phyloP scores from a whole-genome alignment of 2,329 filamentous ascomycete species.

The Daldinia sp. region DNA sequence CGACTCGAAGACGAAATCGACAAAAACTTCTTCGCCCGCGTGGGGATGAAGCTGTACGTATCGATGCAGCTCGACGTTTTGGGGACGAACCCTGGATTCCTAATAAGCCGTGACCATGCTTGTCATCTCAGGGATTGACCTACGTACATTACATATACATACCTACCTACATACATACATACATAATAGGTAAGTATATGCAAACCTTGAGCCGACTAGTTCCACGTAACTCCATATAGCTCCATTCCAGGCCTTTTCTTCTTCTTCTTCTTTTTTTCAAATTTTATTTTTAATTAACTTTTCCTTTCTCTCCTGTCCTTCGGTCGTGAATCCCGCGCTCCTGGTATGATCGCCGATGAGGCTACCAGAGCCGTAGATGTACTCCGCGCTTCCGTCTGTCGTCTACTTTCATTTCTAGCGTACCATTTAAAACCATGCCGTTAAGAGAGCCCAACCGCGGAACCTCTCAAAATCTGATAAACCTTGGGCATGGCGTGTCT shows the following conservation, averaged over 20 bases:
- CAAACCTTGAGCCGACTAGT: constrained; percentile 30
- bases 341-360: constrained; percentile 30
- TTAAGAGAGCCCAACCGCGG: constrained; percentile 24
- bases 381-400: constrained; percentile 30
- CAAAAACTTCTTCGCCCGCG: constrained; percentile 21
- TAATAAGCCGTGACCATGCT: constrained; percentile 35
- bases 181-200: constrained; percentile 30
- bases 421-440: constrained; percentile 28
- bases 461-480: constrained; percentile 32
- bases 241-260: constrained; percentile 4
- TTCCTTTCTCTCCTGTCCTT: constrained; percentile 5
- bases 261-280: too few species aligned
- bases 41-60: constrained; percentile 37
- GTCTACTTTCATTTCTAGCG: constrained; percentile 31
- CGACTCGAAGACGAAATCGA: constrained; percentile 8
- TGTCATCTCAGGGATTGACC: constrained; percentile 35
- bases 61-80: constrained; percentile 37
- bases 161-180: not conserved
- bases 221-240: constrained; percentile 22
- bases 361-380: constrained; percentile 31
- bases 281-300: constrained; percentile 9
- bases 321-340: constrained; percentile 18
- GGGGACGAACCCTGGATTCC: constrained; percentile 35
- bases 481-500: constrained; percentile 30
- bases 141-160: constrained; percentile 1